Conservation (phyloP, 1,284 basidiomycete species). For the Sporisorium scitamineum region DNA sequence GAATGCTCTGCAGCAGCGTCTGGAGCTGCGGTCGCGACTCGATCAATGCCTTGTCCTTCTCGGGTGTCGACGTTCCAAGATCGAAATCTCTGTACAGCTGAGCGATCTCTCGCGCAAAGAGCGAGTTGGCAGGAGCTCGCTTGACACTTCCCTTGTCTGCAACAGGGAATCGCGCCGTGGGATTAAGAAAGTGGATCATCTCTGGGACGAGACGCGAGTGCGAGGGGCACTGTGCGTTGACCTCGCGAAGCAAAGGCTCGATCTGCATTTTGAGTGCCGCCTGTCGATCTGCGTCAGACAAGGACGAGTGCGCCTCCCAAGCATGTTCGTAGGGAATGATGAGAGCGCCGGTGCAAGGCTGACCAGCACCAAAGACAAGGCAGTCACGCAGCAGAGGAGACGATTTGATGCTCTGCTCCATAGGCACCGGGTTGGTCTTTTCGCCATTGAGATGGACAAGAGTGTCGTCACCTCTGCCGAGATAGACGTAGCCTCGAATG, state of each 20-base stretch:
- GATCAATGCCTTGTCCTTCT: conserved; percentile 18
- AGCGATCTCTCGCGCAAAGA: conserved; percentile 26
- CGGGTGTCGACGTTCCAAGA: conserved; percentile 31
- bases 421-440: conserved; percentile 57
- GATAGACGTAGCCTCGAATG: conserved; percentile 73
- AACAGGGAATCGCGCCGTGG: conserved; percentile 16
- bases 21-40: conserved; percentile 17
- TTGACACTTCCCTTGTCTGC: conserved; percentile 50
- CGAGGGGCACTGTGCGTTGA: conserved; percentile 35
- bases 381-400: conserved; percentile 71
- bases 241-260: conserved; percentile 27
- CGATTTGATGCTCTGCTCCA: conserved; percentile 47
- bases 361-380: conserved; percentile 75
- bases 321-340: conserved; percentile 74
- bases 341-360: conserved; percentile 74
- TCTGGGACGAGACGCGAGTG: conserved; percentile 47
- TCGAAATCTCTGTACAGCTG: conserved; percentile 44
- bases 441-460: conserved; percentile 70
- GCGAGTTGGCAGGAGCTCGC: conserved; percentile 23
- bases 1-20: conserved; percentile 18
- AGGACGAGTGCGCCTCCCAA: conserved; percentile 58
- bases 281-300: conserved; percentile 27
- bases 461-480: conserved; percentile 76
- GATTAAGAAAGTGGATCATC: conserved; percentile 36
- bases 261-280: conserved; percentile 29